Evolutionary conservation across 2,329 filamentous ascomycete genomes (phyloP).

Genomic region (Aureobasidium sp.): DNA sequence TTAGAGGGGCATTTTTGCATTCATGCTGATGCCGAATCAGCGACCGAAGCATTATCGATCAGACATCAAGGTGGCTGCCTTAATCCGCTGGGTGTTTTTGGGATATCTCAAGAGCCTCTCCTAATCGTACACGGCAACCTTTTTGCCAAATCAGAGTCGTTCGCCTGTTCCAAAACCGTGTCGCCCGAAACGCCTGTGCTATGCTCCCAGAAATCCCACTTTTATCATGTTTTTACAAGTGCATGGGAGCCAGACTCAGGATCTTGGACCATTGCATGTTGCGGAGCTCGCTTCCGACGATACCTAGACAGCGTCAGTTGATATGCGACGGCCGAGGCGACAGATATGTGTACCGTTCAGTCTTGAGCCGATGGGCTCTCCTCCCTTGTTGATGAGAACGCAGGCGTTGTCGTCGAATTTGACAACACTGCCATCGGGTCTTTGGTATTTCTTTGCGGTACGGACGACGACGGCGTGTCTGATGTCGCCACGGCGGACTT

Average conservation of each 20-base stretch:
- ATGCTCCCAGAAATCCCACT: conserved; percentile 14
- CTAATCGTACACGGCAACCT: conserved; percentile 9
- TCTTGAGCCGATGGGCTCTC: conserved; percentile 88
- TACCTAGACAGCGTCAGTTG: conserved; percentile 42
- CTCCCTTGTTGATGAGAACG: conserved; percentile 92
- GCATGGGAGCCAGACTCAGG: conserved; percentile 82
- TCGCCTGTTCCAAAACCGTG: not conserved
- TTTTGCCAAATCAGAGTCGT: not conserved
- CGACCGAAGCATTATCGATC: not conserved
- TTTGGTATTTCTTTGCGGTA: conserved; percentile 78
- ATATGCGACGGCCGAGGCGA: not conserved
- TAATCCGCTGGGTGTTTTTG: not conserved
- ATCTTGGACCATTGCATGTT: conserved; percentile 98
- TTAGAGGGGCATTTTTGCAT: not conserved
- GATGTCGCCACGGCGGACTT: conserved; percentile 94
- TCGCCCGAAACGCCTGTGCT: conserved; percentile 16
- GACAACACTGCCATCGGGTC: conserved; percentile 82
- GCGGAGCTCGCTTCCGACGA: conserved; percentile 83
- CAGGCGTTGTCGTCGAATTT: conserved; percentile 98
- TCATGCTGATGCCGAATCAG: not conserved
- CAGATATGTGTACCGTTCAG: conserved; percentile 58
- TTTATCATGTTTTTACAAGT: conserved; percentile 47
- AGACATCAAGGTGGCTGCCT: not conserved
- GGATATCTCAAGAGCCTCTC: not conserved
- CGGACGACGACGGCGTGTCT: conserved; percentile 93